Conservation (phyloP, 495 filamentous ascomycete genomes). For the Penicillium dipodomyicola region DNA sequence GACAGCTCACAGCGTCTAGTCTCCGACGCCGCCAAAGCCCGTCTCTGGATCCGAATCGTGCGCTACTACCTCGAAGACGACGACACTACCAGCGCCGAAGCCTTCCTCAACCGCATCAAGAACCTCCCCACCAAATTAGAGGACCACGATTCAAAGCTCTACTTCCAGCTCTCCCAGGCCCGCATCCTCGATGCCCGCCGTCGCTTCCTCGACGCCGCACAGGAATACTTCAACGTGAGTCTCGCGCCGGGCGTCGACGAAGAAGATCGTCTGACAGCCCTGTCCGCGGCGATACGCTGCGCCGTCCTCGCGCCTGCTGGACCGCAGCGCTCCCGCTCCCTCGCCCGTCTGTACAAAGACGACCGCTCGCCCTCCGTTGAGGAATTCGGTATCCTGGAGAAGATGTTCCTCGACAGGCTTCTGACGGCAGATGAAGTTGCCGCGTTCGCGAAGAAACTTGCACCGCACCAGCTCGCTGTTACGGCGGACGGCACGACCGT, state of each 20-base stretch:
- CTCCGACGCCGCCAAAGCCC: constrained; percentile 70
- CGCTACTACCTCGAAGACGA: constrained; percentile 93
- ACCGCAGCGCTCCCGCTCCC: constrained; percentile 71
- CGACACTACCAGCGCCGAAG: constrained; percentile 79
- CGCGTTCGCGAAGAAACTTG: constrained; percentile 76
- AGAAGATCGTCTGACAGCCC: constrained; percentile 76
- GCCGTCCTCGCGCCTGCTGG: constrained; percentile 94
- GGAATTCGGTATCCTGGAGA: constrained; percentile 88
- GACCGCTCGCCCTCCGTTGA: constrained; percentile 73
- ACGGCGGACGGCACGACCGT: constrained; percentile 91
- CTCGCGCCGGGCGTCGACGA: constrained; percentile 74
- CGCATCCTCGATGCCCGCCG: constrained; percentile 89
- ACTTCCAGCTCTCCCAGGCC: constrained; percentile 87
- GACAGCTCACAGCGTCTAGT: constrained; percentile 84
- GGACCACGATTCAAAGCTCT: constrained; percentile 68
- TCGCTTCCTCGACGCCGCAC: constrained; percentile 83
- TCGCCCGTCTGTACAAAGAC: constrained; percentile 90
- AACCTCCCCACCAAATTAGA: constrained; percentile 77
- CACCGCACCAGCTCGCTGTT: constrained; percentile 82
- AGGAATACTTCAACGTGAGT: constrained; percentile 83
- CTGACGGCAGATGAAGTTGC: constrained; percentile 76
- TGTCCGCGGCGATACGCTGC: constrained; percentile 86
- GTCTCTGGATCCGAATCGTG: constrained; percentile 90
- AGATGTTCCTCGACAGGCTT: constrained; percentile 93
- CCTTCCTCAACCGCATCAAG: constrained; percentile 88